Evolutionary conservation across 108 stramenopile species (phyloP).

Genomic region (Cyclotella baltica): DNA sequence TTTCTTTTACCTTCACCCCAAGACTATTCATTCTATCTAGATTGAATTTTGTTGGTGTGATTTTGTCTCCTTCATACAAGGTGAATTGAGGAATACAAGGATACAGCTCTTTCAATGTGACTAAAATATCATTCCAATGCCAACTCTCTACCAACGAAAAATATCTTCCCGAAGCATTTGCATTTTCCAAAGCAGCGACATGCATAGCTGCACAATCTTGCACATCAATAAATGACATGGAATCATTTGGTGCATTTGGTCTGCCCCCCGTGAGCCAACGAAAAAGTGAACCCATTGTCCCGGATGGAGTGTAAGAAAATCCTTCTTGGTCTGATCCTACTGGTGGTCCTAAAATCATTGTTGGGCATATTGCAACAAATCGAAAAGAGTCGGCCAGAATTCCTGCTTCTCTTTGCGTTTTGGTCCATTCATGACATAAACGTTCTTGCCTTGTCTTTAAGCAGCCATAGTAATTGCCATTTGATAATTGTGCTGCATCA

Average conservation of each 20-base stretch:
- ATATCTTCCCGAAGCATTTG: constrained; percentile 40
- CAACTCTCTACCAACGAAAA: constrained; percentile 47
- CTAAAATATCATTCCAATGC: constrained; percentile 57
- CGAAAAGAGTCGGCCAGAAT: constrained; percentile 11
- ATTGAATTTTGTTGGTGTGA: constrained; percentile 48
- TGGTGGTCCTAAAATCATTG: constrained; percentile 38
- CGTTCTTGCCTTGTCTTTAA: constrained; percentile 42
- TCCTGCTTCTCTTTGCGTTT: constrained; percentile 7
- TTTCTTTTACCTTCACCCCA: constrained; percentile 27
- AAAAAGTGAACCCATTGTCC: constrained; percentile 38
- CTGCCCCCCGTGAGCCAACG: constrained; percentile 19
- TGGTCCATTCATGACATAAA: constrained; percentile 30
- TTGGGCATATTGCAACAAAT: constrained; percentile 37
- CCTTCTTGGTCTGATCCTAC: constrained; percentile 4
- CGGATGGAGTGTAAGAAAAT: constrained; percentile 23
- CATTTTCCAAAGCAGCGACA: constrained; percentile 37
- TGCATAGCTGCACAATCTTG: constrained; percentile 50
- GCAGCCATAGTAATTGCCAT: constrained; percentile 38
- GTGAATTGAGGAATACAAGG: constrained; percentile 20
- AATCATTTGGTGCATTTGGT: constrained; percentile 37
- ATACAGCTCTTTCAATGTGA: constrained; percentile 32
- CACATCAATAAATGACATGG: constrained; percentile 49
- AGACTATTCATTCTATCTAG: constrained; percentile 38
- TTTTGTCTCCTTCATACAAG: constrained; percentile 43
- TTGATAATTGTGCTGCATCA: constrained; percentile 20